Evolutionary conservation across 169 alveolate species (phyloP).

Genomic region (Eimeria sp.): DNA sequence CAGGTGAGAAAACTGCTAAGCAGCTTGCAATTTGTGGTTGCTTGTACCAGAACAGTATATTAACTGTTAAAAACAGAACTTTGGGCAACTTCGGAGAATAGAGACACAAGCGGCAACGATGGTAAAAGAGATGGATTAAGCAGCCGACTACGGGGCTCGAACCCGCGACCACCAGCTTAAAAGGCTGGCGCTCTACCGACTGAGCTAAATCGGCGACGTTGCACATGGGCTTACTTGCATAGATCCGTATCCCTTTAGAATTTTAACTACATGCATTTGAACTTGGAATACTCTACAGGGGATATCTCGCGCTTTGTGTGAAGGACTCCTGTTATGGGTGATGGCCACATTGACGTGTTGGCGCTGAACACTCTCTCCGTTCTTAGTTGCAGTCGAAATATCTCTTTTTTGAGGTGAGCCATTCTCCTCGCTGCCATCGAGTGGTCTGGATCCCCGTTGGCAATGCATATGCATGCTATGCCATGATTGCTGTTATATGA

Average conservation of each 20-base stretch:
- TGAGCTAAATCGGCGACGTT: constrained; percentile 96
- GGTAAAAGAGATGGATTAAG: background rate
- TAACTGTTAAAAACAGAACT: background rate
- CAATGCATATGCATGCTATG: background rate
- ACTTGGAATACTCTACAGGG: no score
- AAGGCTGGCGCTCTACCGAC: constrained; percentile 99
- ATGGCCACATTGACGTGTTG: background rate
- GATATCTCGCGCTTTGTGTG: background rate
- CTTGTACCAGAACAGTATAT: background rate
- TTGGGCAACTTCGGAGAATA: background rate
- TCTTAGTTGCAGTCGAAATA: background rate
- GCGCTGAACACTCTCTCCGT: background rate
- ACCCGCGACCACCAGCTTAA: constrained; percentile 99
- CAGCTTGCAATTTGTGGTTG: background rate
- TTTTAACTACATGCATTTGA: no score
- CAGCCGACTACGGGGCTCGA: constrained; percentile 98
- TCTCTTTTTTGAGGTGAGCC: background rate
- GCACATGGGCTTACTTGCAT: background rate
- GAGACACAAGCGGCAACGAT: background rate
- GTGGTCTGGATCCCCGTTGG: background rate
- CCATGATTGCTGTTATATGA: background rate
- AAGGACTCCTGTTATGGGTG: background rate
- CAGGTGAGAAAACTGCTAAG: background rate
- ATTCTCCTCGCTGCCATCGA: background rate
- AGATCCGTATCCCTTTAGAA: background rate